These are phyloP conservation scores for Chalciporus piperatus DNA, from an alignment of 768 basidiomycete genomes.

Conservation along the genomic window DNA sequence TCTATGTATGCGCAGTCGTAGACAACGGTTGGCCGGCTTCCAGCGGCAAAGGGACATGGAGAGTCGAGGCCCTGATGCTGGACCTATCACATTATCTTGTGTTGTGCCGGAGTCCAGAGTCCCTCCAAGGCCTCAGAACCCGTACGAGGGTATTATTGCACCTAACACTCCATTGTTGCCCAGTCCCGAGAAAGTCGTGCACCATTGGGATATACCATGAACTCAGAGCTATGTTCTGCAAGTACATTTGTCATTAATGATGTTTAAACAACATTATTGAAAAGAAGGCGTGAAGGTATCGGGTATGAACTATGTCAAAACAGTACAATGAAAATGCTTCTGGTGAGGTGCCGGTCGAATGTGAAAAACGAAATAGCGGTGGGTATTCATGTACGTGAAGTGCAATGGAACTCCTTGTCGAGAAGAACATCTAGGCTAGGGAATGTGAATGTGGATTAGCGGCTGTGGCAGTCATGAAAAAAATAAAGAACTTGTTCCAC, in stretches of 20 bases:
- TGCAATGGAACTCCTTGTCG: constrained; percentile 11
- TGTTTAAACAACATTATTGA: constrained; percentile 32
- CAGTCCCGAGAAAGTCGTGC: background rate
- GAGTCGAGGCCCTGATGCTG: background rate
- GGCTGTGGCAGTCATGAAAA: background rate
- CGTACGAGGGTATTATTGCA: constrained; percentile 6
- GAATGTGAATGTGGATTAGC: constrained; percentile 9
- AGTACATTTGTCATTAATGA: constrained; percentile 31
- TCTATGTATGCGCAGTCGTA: constrained; percentile 14
- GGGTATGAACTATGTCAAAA: constrained; percentile 21
- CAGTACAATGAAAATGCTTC: constrained; percentile 33
- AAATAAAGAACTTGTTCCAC: constrained; percentile 16
- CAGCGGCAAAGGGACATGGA: background rate
- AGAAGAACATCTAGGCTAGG: constrained; percentile 4
- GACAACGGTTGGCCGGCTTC: background rate
- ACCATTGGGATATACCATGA: background rate
- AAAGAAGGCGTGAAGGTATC: constrained; percentile 15
- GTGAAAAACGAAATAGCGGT: constrained; percentile 4
- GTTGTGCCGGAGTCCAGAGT: too few species aligned
- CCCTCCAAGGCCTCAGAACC: constrained; percentile 2
- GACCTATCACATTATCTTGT: too few species aligned
- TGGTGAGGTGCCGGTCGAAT: constrained; percentile 17
- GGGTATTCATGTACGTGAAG: constrained; percentile 15
- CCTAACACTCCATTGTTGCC: constrained; percentile 1
- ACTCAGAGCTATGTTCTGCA: background rate